A percentile compares a stretch with the other conserved stretches of the same genome.
These are phyloP conservation scores for Malassezia japonica DNA, from an alignment of 1,284 basidiomycete genomes.

Conservation along the genomic window DNA sequence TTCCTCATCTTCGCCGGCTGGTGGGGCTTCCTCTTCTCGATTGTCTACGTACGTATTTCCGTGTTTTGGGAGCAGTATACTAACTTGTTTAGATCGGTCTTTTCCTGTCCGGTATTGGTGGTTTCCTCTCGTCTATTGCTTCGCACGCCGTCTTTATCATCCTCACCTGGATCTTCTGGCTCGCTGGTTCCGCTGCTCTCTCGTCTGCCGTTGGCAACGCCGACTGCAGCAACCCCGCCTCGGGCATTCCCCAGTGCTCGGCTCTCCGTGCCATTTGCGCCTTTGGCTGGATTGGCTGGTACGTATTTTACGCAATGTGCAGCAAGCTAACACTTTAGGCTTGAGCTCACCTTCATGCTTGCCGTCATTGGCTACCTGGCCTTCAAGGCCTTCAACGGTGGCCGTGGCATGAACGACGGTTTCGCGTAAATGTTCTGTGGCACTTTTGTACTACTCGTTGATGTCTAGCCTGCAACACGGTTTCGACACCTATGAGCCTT, in stretches of 20 bases:
- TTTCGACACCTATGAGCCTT: constrained; percentile 1
- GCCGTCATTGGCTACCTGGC: constrained; percentile 33
- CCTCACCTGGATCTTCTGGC: constrained; percentile 43
- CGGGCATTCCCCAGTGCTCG: constrained; percentile 33
- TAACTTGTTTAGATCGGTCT: constrained; percentile 29
- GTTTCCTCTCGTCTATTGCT: constrained; percentile 44
- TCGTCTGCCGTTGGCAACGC: constrained; percentile 28
- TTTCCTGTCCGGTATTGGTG: constrained; percentile 43
- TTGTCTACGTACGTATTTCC: constrained; percentile 33
- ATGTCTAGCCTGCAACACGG: background rate
- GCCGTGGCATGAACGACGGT: constrained; percentile 42
- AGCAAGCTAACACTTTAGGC: background rate
- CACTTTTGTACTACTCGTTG: constrained; percentile 7
- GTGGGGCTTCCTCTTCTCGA: constrained; percentile 41
- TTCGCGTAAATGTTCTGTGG: constrained; percentile 15
- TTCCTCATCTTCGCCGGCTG: constrained; percentile 43
- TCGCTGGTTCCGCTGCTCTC: constrained; percentile 39
- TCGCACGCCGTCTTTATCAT: constrained; percentile 37
- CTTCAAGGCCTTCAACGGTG: constrained; percentile 42
- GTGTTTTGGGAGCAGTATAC: background rate
- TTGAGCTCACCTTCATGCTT: constrained; percentile 33
- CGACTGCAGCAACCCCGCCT: background rate
- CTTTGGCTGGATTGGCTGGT: constrained; percentile 46
- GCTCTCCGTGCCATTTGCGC: constrained; percentile 40
- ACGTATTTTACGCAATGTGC: constrained; percentile 1